phyloP scores from a whole-genome alignment of 768 basidiomycete genomes.

The Phylloporus sp. region DNA sequence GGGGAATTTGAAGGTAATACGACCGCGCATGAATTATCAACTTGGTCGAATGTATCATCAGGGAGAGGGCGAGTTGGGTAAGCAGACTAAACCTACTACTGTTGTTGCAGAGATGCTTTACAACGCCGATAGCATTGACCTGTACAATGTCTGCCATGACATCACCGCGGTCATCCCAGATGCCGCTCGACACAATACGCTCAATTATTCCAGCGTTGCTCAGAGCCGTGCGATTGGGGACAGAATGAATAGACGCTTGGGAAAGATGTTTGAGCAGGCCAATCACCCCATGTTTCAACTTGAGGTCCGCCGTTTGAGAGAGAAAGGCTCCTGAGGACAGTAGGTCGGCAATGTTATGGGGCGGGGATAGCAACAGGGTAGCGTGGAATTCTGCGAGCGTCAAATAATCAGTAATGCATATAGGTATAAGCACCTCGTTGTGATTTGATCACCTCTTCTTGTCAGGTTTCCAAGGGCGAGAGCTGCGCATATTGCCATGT shows the following conservation, averaged over 20 bases:
- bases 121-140: conserved; percentile 78
- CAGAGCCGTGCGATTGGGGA: conserved; percentile 54
- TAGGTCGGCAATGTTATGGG: conserved; percentile 57
- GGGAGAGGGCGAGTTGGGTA: conserved; percentile 27
- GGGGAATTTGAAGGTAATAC: conserved; percentile 40
- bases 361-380: conserved; percentile 56
- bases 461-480: conserved; percentile 80
- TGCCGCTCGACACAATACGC: conserved; percentile 52
- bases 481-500: conserved; percentile 78
- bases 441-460: conserved; percentile 51
- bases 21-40: conserved; percentile 46
- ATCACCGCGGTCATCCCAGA: conserved; percentile 72
- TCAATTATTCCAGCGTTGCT: conserved; percentile 60
- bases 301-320: conserved; percentile 56
- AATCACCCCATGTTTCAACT: conserved; percentile 84
- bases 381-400: conserved; percentile 50
- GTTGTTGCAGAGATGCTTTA: conserved; percentile 81
- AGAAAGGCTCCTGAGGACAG: conserved; percentile 56
- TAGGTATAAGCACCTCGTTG: neutral
- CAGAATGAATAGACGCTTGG: conserved; percentile 55
- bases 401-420: conserved; percentile 6
- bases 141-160: conserved; percentile 82
- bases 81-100: conserved; percentile 46
- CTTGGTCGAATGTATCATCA: conserved; percentile 23
- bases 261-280: conserved; percentile 86